Evolutionary conservation across 1,139 yeast genomes (phyloP).

Genomic region (Debaryomyces nepalensis): DNA sequence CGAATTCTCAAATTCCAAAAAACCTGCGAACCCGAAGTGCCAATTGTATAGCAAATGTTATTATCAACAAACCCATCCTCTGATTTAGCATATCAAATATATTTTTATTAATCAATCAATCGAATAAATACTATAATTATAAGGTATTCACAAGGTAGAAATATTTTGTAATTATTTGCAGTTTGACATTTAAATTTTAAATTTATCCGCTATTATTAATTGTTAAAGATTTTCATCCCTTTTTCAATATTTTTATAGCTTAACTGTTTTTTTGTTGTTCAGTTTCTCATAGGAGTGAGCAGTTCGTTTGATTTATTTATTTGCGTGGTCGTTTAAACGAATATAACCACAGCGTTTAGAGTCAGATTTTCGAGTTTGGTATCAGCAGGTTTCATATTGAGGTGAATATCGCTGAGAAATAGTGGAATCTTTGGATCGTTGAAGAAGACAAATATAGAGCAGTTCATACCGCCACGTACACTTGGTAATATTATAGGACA

Average conservation of each 20-base stretch:
- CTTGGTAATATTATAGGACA: conserved; percentile 2
- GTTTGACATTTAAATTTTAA: conserved; percentile 8
- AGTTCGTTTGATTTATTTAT: conserved; percentile 12
- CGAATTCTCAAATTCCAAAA: conserved; percentile 6
- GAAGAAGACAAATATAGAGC: conserved; percentile 1
- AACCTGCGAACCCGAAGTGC: conserved; percentile 13
- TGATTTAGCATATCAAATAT: conserved; percentile 7
- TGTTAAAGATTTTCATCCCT: conserved; percentile 12
- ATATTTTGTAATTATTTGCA: conserved; percentile 8
- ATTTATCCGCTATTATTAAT: conserved; percentile 9
- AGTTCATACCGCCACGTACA: not conserved
- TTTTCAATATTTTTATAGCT: conserved; percentile 9
- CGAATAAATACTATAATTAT: conserved; percentile 6
- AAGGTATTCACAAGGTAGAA: conserved; percentile 5
- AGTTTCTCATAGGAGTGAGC: conserved; percentile 7
- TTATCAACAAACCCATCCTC: conserved; percentile 8
- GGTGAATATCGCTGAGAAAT: conserved; percentile 5
- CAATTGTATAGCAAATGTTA: conserved; percentile 12
- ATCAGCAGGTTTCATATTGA: conserved; percentile 3
- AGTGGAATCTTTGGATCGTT: not conserved
- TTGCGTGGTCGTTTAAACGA: conserved; percentile 8
- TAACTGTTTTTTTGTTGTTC: conserved; percentile 11
- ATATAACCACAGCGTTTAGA: conserved; percentile 2
- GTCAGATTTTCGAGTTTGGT: conserved; percentile 4
- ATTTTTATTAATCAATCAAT: conserved; percentile 13